A percentile compares a stretch with the other conserved stretches of the same genome.
Conservation (phyloP, 495 filamentous ascomycete genomes). For the Annulohypoxylon nitens region DNA sequence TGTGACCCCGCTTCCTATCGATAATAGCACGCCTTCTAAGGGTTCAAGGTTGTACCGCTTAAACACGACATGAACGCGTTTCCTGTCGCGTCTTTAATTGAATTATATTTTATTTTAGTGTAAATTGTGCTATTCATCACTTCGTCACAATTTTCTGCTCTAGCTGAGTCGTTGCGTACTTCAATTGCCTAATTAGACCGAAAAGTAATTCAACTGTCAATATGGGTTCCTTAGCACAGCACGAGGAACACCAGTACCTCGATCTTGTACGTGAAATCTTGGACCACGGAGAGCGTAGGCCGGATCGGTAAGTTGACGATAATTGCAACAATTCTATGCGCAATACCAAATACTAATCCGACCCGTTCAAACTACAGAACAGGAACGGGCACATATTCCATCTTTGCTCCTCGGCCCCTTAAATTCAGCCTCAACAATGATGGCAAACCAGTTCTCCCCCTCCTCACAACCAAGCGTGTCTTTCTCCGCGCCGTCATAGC, state of each 20-base stretch:
- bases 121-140: background rate
- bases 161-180: background rate
- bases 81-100: slow-evolving; percentile 33
- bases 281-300: slow-evolving; percentile 79
- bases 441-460: slow-evolving; percentile 77
- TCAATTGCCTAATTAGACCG: background rate
- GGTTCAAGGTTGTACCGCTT: slow-evolving; percentile 21
- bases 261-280: slow-evolving; percentile 82
- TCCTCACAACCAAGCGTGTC: slow-evolving; percentile 97
- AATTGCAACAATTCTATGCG: background rate
- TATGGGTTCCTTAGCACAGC: slow-evolving; percentile 49
- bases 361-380: slow-evolving; percentile 67
- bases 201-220: background rate
- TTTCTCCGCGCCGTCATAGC: slow-evolving; percentile 90
- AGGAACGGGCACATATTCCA: slow-evolving; percentile 89
- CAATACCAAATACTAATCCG: background rate
- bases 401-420: slow-evolving; percentile 87
- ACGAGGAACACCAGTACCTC: slow-evolving; percentile 84
- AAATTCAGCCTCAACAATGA: slow-evolving; percentile 83
- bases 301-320: slow-evolving; percentile 71
- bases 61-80: slow-evolving; percentile 34
- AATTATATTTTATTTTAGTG: slow-evolving; percentile 6
- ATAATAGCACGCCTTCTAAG: background rate
- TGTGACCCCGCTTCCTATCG: background rate
- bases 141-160: background rate